Percentiles rank a stretch among this genome's conserved stretches.
These are phyloP conservation scores for Gossypium herbaceum DNA, from an alignment of 345 rosid genomes.

Conservation along the genomic window DNA sequence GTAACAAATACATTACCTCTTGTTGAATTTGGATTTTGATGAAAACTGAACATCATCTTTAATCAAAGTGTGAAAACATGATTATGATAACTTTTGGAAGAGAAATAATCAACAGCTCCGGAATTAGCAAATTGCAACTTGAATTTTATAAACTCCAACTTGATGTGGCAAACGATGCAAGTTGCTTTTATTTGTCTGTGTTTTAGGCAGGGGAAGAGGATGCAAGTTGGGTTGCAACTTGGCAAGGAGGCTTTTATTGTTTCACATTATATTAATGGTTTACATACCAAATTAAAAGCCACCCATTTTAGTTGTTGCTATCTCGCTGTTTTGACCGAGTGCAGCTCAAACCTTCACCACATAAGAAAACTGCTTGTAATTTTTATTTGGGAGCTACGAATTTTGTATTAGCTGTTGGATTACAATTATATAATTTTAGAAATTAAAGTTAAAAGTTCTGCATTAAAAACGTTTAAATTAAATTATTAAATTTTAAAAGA, in stretches of 20 bases:
- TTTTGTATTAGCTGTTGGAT: no score
- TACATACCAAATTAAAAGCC: neutral
- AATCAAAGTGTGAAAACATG: neutral
- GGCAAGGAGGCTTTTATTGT: conserved; percentile 37
- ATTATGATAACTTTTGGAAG: neutral
- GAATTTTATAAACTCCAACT: conserved; percentile 19
- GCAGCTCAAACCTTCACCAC: no score
- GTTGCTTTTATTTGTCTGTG: conserved; percentile 18
- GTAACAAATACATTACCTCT: no score
- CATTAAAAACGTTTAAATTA: no score
- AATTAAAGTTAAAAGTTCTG: no score
- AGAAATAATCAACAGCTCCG: neutral
- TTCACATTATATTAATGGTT: conserved; percentile 2
- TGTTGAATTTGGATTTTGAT: no score
- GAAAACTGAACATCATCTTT: neutral
- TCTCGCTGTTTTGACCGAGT: no score
- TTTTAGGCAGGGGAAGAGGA: neutral
- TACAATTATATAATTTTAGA: no score
- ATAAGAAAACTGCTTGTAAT: no score
- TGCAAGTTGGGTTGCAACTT: conserved; percentile 39
- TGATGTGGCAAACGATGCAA: conserved; percentile 24
- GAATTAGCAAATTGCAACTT: conserved; percentile 24
- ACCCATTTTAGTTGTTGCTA: neutral
- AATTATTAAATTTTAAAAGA: no score
- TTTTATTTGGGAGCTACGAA: no score